phyloP scores from a whole-genome alignment of 2,329 filamentous ascomycete species.

The Myrmaecium sp. region DNA sequence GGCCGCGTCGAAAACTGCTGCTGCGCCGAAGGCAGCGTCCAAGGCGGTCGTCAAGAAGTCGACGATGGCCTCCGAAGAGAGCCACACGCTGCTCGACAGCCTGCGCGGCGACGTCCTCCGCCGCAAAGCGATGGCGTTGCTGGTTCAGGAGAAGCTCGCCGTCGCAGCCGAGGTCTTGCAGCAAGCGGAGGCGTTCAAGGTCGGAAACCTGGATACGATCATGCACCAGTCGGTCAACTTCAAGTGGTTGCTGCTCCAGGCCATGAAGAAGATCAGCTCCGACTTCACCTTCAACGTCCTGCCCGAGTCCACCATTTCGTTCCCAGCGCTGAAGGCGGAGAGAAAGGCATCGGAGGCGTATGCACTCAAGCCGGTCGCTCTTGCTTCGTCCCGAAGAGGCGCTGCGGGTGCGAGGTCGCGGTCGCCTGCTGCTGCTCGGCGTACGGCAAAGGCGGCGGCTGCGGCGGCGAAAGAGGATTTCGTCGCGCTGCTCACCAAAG shows the following conservation, averaged over 20 bases:
- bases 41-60: constrained; percentile 6
- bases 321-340: constrained; percentile 45
- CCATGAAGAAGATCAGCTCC: constrained; percentile 53
- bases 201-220: constrained; percentile 24
- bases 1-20: constrained; percentile 1
- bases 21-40: constrained; percentile 6
- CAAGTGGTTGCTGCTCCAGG: constrained; percentile 49
- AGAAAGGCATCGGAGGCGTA: constrained; percentile 13
- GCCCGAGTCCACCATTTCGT: constrained; percentile 81
- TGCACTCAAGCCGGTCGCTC: constrained; percentile 5
- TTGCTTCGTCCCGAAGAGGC: constrained; percentile 1
- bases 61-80: constrained; percentile 15
- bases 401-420: constrained; percentile 3
- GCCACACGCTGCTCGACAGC: constrained; percentile 19
- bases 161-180: constrained; percentile 13
- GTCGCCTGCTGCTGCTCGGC: too few relatives aligned
- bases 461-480: constrained; percentile 26
- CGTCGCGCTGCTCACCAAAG: constrained; percentile 42
- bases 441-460: too few relatives aligned
- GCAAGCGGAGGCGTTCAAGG: constrained; percentile 11
- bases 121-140: constrained; percentile 30
- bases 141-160: constrained; percentile 15
- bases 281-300: constrained; percentile 80
- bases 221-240: constrained; percentile 45
- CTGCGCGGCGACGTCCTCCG: constrained; percentile 33